These are phyloP conservation scores for Pseudoturritis turrita DNA, from an alignment of 345 rosid genomes.

Conservation along the genomic window DNA sequence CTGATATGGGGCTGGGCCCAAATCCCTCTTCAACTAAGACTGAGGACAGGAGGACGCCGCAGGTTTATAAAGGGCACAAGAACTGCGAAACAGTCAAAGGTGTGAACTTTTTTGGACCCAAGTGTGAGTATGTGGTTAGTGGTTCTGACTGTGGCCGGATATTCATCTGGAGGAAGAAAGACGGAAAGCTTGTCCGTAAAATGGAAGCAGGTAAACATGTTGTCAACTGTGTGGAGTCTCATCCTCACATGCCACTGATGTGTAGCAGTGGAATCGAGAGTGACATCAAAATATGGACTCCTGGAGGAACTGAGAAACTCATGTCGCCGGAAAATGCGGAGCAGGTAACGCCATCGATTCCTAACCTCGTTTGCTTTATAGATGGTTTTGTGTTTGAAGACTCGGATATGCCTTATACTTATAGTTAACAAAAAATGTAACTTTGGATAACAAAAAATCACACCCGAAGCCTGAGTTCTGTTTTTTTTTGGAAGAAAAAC, in stretches of 20 bases:
- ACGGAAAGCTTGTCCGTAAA: slow-evolving; percentile 75
- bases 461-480: background rate
- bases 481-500: background rate
- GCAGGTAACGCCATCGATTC: slow-evolving; percentile 42
- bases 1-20: slow-evolving; percentile 72
- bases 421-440: background rate
- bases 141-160: slow-evolving; percentile 93
- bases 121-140: slow-evolving; percentile 84
- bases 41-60: slow-evolving; percentile 35
- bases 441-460: background rate
- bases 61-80: slow-evolving; percentile 67
- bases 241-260: slow-evolving; percentile 64
- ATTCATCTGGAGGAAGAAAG: slow-evolving; percentile 87
- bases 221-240: slow-evolving; percentile 80
- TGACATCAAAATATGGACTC: slow-evolving; percentile 85
- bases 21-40: slow-evolving; percentile 38
- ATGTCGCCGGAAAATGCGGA: slow-evolving; percentile 43
- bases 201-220: slow-evolving; percentile 73
- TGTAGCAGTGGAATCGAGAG: slow-evolving; percentile 80
- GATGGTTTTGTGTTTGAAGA: background rate
- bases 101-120: slow-evolving; percentile 81
- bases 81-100: slow-evolving; percentile 75
- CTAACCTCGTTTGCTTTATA: background rate
- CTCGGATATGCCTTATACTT: background rate
- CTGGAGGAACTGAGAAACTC: slow-evolving; percentile 60